These are phyloP conservation scores for Penicillium paxilli DNA, from an alignment of 495 filamentous ascomycete species.

Conservation along the genomic window DNA sequence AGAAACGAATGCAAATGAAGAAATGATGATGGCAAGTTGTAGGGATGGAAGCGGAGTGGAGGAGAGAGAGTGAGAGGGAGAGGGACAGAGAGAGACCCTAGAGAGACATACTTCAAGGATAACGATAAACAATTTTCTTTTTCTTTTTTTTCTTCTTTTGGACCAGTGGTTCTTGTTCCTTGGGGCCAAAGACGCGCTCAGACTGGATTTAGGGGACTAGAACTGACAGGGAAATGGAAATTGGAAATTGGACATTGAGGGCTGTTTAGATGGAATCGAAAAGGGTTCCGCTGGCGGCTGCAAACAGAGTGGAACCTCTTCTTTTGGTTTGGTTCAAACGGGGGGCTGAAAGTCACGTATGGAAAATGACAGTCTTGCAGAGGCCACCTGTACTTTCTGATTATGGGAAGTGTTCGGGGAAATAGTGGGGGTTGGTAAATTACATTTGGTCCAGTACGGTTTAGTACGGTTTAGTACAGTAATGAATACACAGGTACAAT, in stretches of 20 bases:
- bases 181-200: slow-evolving; percentile 1
- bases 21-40: slow-evolving; percentile 25
- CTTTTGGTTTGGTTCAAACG: neutral
- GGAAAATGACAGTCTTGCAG: neutral
- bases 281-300: slow-evolving; percentile 7
- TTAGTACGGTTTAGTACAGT: no score
- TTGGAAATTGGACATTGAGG: slow-evolving; percentile 2
- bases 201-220: neutral
- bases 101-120: slow-evolving; percentile 23
- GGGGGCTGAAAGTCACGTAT: neutral
- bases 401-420: neutral
- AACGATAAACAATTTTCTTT: no score
- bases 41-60: no score
- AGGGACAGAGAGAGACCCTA: no score
- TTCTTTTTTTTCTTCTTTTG: slow-evolving; percentile 6
- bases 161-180: no score
- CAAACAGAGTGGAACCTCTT: slow-evolving; percentile 15
- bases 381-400: slow-evolving; percentile 21
- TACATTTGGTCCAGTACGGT: neutral
- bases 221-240: slow-evolving; percentile 8
- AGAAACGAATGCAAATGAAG: slow-evolving; percentile 34
- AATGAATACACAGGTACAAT: neutral
- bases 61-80: slow-evolving; percentile 22
- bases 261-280: no score
- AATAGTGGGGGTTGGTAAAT: neutral